A percentile compares a stretch with the other conserved stretches of the same genome.
Conservation (phyloP, 306 rosid genomes). For the Prosopis cineraria region DNA sequence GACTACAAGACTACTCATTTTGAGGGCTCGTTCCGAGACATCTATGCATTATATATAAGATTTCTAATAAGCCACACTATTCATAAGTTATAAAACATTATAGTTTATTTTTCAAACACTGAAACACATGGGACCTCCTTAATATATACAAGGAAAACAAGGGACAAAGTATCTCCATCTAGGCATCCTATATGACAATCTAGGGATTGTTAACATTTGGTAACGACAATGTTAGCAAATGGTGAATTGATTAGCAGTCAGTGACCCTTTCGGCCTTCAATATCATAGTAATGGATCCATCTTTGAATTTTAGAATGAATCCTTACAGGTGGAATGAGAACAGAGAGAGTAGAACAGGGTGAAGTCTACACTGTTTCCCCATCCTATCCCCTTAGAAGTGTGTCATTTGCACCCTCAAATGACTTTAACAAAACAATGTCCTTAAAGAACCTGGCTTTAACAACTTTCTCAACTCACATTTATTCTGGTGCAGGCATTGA, state of each 20-base stretch:
- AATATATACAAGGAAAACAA: neutral
- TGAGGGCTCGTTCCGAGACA: neutral
- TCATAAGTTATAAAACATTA: neutral
- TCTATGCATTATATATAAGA: neutral
- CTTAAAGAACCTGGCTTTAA: neutral
- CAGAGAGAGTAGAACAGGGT: neutral
- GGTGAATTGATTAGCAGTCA: neutral
- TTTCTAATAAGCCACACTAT: neutral
- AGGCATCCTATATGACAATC: neutral
- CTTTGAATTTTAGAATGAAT: neutral
- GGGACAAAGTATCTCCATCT: neutral
- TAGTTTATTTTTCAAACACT: neutral
- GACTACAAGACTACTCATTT: neutral
- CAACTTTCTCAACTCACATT: neutral
- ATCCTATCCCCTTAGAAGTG: neutral
- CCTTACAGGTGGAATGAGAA: neutral
- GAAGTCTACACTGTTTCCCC: neutral
- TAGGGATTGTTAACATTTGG: neutral
- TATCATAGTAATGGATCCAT: constrained; percentile 2
- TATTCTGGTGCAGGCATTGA: neutral
- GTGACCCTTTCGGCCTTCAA: constrained; percentile 15
- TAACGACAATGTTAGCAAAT: neutral
- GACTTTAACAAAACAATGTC: neutral
- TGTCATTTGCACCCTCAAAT: neutral
- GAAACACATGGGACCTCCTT: neutral